Conservation (phyloP, 2,329 filamentous ascomycete species). For the Ceratocystis albifundus region DNA sequence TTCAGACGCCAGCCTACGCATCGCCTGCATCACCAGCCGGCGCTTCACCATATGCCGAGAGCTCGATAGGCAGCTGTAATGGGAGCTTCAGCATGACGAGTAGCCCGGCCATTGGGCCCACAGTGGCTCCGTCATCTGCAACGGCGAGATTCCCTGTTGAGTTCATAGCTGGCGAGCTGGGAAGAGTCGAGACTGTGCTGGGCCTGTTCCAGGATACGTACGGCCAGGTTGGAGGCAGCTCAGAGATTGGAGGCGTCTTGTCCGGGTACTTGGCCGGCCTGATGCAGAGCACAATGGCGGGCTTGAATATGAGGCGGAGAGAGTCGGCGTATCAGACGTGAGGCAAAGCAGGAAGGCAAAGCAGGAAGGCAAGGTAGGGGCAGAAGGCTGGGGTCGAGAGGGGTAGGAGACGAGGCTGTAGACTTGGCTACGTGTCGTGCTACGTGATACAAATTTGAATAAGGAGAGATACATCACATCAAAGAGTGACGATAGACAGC, state of each 20-base stretch:
- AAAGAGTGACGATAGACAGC: neutral
- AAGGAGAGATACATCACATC: too few relatives aligned
- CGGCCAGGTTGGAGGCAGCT: slow-evolving; percentile 33
- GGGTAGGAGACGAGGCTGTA: neutral
- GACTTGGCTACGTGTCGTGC: neutral
- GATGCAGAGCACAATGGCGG: slow-evolving; percentile 35
- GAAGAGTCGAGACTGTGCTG: slow-evolving; percentile 39
- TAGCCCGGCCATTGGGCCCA: neutral
- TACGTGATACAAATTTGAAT: neutral
- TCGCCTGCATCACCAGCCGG: slow-evolving; percentile 5
- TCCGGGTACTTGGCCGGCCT: slow-evolving; percentile 36
- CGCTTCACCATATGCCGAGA: slow-evolving; percentile 1
- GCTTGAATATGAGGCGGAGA: slow-evolving; percentile 32
- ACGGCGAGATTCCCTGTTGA: slow-evolving; percentile 13
- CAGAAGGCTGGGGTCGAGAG: too few relatives aligned
- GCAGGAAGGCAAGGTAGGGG: neutral
- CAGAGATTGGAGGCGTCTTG: slow-evolving; percentile 33
- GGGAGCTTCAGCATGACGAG: neutral
- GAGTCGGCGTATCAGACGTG: slow-evolving; percentile 23
- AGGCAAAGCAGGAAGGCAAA: neutral
- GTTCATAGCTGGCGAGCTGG: slow-evolving; percentile 30
- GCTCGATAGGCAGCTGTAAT: neutral
- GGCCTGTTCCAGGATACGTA: slow-evolving; percentile 39
- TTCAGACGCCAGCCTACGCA: neutral
- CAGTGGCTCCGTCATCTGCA: neutral